A percentile compares a stretch with the other conserved stretches of the same genome.
phyloP scores from a whole-genome alignment of 2,329 filamentous ascomycete genomes.

The Xylariaceae sp. region DNA sequence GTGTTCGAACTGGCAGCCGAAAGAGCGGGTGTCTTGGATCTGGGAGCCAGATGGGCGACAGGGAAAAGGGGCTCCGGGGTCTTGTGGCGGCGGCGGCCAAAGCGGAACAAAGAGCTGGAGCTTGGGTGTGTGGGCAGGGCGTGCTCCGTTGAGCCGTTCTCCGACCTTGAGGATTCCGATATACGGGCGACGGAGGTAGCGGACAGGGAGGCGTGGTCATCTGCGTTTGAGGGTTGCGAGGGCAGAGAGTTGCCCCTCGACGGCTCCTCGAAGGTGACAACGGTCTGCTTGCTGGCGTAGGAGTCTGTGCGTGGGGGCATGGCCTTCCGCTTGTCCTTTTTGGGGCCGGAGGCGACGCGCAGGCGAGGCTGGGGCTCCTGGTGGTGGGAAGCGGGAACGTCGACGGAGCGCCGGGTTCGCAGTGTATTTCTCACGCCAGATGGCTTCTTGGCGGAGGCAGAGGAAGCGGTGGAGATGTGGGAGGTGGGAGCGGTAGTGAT shows the following conservation, averaged over 20 bases:
- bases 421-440: constrained; percentile 54
- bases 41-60: constrained; percentile 78
- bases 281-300: constrained; percentile 38
- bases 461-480: constrained; percentile 45
- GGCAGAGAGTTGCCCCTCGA: constrained; percentile 29
- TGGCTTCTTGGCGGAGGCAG: constrained; percentile 50
- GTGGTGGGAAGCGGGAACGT: constrained; percentile 40
- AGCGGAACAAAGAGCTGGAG: constrained; percentile 72
- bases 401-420: constrained; percentile 52
- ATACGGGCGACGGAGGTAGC: constrained; percentile 63
- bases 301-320: constrained; percentile 35
- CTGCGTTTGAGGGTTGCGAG: constrained; percentile 57
- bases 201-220: constrained; percentile 60
- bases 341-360: constrained; percentile 21
- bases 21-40: constrained; percentile 46
- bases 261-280: constrained; percentile 62
- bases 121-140: constrained; percentile 55
- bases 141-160: constrained; percentile 73
- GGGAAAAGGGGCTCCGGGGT: constrained; percentile 78
- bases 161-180: constrained; percentile 87
- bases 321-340: constrained; percentile 43
- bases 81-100: constrained; percentile 74
- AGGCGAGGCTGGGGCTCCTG: constrained; percentile 22
- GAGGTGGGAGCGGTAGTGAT: constrained; percentile 89
- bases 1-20: constrained; percentile 40